These are phyloP conservation scores for Aspergillus fumigatus DNA, from an alignment of 2,329 filamentous ascomycete genomes.

Conservation along the genomic window DNA sequence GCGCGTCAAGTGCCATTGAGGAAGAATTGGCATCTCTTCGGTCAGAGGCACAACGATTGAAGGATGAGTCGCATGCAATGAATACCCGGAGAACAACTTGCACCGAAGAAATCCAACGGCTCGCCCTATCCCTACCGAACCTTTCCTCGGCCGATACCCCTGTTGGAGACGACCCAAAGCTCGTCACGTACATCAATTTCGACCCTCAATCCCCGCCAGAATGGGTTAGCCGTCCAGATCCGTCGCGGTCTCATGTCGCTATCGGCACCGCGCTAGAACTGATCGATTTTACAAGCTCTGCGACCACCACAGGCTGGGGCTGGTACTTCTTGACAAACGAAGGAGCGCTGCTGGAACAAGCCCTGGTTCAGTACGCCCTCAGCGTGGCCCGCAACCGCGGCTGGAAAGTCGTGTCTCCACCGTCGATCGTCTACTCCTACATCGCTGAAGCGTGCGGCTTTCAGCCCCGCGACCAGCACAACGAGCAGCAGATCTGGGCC, in stretches of 20 bases:
- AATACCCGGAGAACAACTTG: constrained; percentile 28
- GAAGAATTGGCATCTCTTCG: constrained; percentile 26
- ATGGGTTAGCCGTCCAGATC: constrained; percentile 24
- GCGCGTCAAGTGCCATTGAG: not conserved
- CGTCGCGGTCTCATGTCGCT: constrained; percentile 68
- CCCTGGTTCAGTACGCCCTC: constrained; percentile 81
- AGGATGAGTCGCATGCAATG: constrained; percentile 32
- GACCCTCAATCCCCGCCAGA: constrained; percentile 46
- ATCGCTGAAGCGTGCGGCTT: constrained; percentile 90
- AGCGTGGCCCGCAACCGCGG: constrained; percentile 65
- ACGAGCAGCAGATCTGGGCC: constrained; percentile 86
- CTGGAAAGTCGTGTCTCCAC: constrained; percentile 78
- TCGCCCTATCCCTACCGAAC: constrained; percentile 81
- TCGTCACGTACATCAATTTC: constrained; percentile 77
- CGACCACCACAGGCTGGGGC: constrained; percentile 85
- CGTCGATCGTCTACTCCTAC: constrained; percentile 86
- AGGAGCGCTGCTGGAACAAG: constrained; percentile 89
- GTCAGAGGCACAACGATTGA: constrained; percentile 36
- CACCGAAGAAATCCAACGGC: constrained; percentile 61
- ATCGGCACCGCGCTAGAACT: constrained; percentile 82
- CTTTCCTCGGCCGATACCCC: constrained; percentile 75
- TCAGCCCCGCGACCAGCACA: constrained; percentile 83
- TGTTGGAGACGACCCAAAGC: constrained; percentile 57
- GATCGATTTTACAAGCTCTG: constrained; percentile 81
- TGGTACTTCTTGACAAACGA: constrained; percentile 97